Evolutionary conservation across 768 basidiomycete genomes (phyloP).

Genomic region (Cubamyces lactineus): DNA sequence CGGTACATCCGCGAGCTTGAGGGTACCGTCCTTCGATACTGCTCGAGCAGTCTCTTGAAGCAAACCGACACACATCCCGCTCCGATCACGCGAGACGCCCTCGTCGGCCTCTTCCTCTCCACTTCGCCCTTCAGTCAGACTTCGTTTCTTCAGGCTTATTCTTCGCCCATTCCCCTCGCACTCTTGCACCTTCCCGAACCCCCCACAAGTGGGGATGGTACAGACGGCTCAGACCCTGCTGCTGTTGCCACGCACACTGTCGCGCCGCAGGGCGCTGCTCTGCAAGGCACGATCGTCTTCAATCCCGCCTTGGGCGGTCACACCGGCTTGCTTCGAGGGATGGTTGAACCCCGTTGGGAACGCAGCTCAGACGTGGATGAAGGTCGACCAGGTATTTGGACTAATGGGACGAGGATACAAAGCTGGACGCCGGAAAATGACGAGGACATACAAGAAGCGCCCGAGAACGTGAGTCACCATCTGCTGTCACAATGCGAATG

Average conservation of each 20-base stretch:
- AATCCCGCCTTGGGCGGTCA: conserved; percentile 66
- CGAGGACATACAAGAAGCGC: not conserved
- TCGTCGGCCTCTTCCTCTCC: conserved; percentile 79
- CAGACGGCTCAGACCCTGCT: not conserved
- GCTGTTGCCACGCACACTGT: not conserved
- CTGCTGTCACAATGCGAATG: not conserved
- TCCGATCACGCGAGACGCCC: conserved; percentile 32
- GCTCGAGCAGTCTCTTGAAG: not conserved
- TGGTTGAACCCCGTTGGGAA: conserved; percentile 73
- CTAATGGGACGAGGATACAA: conserved; percentile 34
- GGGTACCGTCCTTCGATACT: conserved; percentile 72
- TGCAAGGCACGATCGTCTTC: conserved; percentile 60
- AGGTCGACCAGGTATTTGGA: conserved; percentile 50
- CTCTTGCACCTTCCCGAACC: conserved; percentile 70
- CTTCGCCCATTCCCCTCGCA: conserved; percentile 78
- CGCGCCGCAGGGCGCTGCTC: conserved; percentile 7
- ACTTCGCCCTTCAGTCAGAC: conserved; percentile 78
- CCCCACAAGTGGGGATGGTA: not conserved
- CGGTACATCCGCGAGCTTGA: conserved; percentile 88
- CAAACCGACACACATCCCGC: conserved; percentile 3
- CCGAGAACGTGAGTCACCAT: not conserved
- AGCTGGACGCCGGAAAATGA: conserved; percentile 28
- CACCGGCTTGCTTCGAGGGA: conserved; percentile 58
- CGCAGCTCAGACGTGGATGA: conserved; percentile 29
- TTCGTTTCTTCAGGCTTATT: conserved; percentile 68